These are phyloP conservation scores for Penicillium cataractarum DNA, from an alignment of 495 filamentous ascomycete genomes.

Conservation along the genomic window DNA sequence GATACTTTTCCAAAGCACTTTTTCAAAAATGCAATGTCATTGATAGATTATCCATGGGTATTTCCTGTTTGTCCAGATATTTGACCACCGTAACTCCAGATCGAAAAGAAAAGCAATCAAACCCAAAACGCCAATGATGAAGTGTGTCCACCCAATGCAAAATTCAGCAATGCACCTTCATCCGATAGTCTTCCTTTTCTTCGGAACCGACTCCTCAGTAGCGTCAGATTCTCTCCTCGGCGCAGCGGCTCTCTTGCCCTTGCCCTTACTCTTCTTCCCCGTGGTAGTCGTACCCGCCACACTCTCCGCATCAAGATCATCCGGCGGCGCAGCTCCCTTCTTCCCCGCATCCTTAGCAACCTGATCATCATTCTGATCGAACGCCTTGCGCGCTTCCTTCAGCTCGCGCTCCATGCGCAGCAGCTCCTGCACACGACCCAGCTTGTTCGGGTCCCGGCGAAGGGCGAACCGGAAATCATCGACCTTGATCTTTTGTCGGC, in stretches of 20 bases:
- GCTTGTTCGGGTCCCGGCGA: constrained; percentile 77
- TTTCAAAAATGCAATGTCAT: neutral
- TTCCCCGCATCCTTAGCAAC: constrained; percentile 49
- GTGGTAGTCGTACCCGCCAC: constrained; percentile 22
- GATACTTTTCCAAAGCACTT: neutral
- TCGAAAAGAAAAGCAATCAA: constrained; percentile 1
- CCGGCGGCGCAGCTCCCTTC: constrained; percentile 29
- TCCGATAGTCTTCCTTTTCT: constrained; percentile 47
- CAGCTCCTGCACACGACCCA: constrained; percentile 88
- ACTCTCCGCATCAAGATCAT: constrained; percentile 20
- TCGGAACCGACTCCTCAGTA: constrained; percentile 45
- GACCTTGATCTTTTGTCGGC: constrained; percentile 93
- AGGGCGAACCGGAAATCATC: constrained; percentile 96
- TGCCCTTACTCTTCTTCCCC: constrained; percentile 46
- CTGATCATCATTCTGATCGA: constrained; percentile 60
- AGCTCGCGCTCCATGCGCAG: constrained; percentile 79
- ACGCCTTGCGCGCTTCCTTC: constrained; percentile 72
- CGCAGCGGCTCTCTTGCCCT: constrained; percentile 42
- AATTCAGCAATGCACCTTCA: constrained; percentile 4
- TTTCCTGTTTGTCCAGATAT: constrained; percentile 2
- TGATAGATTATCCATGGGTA: constrained; percentile 12
- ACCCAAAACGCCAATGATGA: constrained; percentile 6
- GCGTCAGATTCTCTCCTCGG: constrained; percentile 44
- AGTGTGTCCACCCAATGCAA: neutral
- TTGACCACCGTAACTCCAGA: neutral